These are phyloP conservation scores for Agaricales sp. DNA, from an alignment of 1,284 basidiomycete genomes.

Conservation along the genomic window DNA sequence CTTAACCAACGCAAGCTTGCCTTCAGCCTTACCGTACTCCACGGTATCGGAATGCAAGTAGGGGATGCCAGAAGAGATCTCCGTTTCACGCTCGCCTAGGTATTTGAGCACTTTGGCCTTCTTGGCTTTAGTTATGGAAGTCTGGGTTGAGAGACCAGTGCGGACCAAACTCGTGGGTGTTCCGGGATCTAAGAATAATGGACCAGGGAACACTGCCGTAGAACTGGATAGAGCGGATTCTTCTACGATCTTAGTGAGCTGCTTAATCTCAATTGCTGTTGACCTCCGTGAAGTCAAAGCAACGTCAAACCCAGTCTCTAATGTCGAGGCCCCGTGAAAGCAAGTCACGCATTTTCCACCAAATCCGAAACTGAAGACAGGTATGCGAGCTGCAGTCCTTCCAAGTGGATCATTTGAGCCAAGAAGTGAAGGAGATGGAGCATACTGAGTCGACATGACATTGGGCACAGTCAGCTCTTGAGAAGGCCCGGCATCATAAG, in stretches of 20 bases:
- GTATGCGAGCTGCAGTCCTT: constrained; percentile 62
- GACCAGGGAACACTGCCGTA: constrained; percentile 68
- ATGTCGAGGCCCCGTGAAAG: constrained; percentile 64
- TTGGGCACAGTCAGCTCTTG: constrained; percentile 36
- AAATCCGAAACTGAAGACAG: constrained; percentile 83
- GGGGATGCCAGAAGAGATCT: constrained; percentile 67
- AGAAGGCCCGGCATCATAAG: constrained; percentile 11
- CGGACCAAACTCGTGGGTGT: constrained; percentile 61
- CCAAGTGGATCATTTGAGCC: constrained; percentile 80
- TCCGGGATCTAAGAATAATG: constrained; percentile 71
- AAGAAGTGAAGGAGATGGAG: constrained; percentile 66
- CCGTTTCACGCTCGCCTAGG: constrained; percentile 62
- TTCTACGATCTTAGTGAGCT: constrained; percentile 59
- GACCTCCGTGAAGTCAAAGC: constrained; percentile 64
- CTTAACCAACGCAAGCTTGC: constrained; percentile 67
- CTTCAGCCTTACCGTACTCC: constrained; percentile 58
- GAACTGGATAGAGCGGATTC: constrained; percentile 52
- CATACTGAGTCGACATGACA: constrained; percentile 44
- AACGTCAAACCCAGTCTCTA: constrained; percentile 69
- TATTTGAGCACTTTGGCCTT: constrained; percentile 74
- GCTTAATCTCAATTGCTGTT: constrained; percentile 60
- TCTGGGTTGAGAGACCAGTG: constrained; percentile 46
- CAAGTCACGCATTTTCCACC: constrained; percentile 81
- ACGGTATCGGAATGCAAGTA: constrained; percentile 50
- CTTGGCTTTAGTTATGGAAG: constrained; percentile 54